phyloP scores from a whole-genome alignment of 495 filamentous ascomycete species.

The Xylaria venustula region DNA sequence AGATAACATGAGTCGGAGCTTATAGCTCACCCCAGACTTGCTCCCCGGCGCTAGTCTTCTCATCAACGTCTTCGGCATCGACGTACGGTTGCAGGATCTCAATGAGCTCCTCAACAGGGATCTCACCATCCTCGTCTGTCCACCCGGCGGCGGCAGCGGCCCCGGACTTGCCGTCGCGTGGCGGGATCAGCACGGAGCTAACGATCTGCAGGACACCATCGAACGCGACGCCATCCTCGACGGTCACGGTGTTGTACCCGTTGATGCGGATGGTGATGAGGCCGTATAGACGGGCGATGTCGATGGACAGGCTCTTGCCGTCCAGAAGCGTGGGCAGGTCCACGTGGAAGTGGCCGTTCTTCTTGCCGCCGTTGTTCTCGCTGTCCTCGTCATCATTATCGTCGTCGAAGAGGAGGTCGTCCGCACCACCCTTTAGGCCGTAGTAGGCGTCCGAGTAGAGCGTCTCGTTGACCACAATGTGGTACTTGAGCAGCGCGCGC shows the following conservation, averaged over 20 bases:
- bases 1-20: not conserved
- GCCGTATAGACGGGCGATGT: constrained; percentile 62
- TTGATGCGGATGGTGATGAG: constrained; percentile 70
- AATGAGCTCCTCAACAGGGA: constrained; percentile 64
- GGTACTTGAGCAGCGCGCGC: constrained; percentile 73
- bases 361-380: constrained; percentile 1
- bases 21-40: constrained; percentile 23
- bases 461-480: constrained; percentile 70
- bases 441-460: constrained; percentile 82
- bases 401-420: not conserved
- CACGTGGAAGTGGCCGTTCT: constrained; percentile 46
- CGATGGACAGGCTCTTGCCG: constrained; percentile 59
- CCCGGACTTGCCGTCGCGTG: constrained; percentile 41
- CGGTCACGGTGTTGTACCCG: constrained; percentile 56
- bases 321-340: constrained; percentile 67
- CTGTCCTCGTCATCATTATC: constrained; percentile 6
- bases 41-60: constrained; percentile 18
- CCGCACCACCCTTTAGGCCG: constrained; percentile 26
- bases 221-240: constrained; percentile 64
- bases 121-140: constrained; percentile 48
- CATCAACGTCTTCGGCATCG: constrained; percentile 13
- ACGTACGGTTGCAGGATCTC: constrained; percentile 44
- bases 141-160: too few species aligned
- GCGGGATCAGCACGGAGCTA: constrained; percentile 69
- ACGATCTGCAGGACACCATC: constrained; percentile 81